A percentile compares a stretch with the other conserved stretches of the same genome.
These are phyloP conservation scores for Nicotiana otophora DNA, from an alignment of 257 asterid species.

Conservation along the genomic window DNA sequence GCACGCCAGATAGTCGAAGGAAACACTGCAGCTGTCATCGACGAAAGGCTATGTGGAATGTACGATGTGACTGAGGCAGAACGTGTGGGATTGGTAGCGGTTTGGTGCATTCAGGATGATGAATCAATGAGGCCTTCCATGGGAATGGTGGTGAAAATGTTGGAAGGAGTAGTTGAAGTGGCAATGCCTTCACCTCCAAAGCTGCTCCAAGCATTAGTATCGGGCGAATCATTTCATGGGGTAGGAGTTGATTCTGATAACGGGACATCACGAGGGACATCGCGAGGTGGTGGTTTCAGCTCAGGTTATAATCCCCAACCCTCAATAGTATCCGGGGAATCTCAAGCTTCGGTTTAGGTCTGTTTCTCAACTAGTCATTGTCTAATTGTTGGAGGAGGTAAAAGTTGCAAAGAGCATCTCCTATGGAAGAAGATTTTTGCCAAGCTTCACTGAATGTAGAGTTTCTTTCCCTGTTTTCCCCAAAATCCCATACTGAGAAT, in stretches of 20 bases:
- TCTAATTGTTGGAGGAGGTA: background rate
- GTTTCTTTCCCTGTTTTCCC: background rate
- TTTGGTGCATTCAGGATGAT: conserved; percentile 89
- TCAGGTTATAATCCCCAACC: conserved; percentile 23
- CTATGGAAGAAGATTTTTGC: background rate
- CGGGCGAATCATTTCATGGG: conserved; percentile 73
- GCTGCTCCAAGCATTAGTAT: conserved; percentile 77
- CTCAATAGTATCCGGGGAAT: conserved; percentile 31
- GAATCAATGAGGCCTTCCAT: conserved; percentile 63
- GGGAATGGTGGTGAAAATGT: conserved; percentile 83
- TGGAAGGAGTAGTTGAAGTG: conserved; percentile 84
- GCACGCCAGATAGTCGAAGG: conserved; percentile 57
- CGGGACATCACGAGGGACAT: conserved; percentile 20
- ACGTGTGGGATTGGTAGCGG: conserved; percentile 47
- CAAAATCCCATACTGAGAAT: conserved; percentile 3
- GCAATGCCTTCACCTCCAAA: conserved; percentile 60
- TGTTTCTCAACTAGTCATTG: conserved; percentile 9
- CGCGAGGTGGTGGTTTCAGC: conserved; percentile 21
- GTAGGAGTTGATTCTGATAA: conserved; percentile 34
- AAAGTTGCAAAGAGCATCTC: too few relatives aligned
- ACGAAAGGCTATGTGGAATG: conserved; percentile 41
- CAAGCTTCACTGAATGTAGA: background rate
- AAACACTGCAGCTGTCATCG: conserved; percentile 42
- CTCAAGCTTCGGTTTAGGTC: conserved; percentile 19
- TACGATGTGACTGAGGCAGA: conserved; percentile 46